These are phyloP conservation scores for Periconia digitata DNA, from an alignment of 2,329 filamentous ascomycete genomes.

Conservation along the genomic window DNA sequence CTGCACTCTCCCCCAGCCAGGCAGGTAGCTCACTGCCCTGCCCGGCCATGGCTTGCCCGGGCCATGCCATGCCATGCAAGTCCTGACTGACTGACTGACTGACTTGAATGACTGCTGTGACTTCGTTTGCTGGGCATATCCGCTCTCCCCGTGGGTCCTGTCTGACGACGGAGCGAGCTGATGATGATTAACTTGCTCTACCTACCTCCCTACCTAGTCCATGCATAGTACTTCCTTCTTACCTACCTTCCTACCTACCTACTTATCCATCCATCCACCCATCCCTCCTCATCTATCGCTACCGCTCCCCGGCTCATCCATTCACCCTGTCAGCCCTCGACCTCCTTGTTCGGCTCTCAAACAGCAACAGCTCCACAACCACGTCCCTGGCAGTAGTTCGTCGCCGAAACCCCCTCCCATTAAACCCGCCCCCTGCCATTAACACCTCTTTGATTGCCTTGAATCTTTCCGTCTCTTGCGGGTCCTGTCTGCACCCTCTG, in stretches of 20 bases:
- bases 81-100: too few species aligned
- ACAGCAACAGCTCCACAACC: constrained; percentile 40
- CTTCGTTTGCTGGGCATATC: too few species aligned
- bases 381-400: constrained; percentile 37
- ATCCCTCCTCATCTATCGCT: constrained; percentile 16
- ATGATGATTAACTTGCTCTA: too few species aligned
- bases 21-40: too few species aligned
- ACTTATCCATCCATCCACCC: neutral
- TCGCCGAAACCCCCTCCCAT: constrained; percentile 27
- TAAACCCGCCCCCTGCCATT: constrained; percentile 13
- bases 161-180: too few species aligned
- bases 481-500: constrained; percentile 3
- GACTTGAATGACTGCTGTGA: too few species aligned
- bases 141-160: too few species aligned
- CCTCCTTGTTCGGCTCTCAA: constrained; percentile 34
- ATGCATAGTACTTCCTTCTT: too few species aligned
- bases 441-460: constrained; percentile 15
- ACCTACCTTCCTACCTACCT: neutral
- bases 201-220: too few species aligned
- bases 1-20: constrained; percentile 8
- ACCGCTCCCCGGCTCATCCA: constrained; percentile 29
- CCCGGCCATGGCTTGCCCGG: too few species aligned
- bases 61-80: too few species aligned
- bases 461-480: constrained; percentile 21
- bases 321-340: constrained; percentile 19